A percentile compares a stretch with the other conserved stretches of the same genome.
Conservation (phyloP, 257 asterid species). For the Lantana camara region DNA sequence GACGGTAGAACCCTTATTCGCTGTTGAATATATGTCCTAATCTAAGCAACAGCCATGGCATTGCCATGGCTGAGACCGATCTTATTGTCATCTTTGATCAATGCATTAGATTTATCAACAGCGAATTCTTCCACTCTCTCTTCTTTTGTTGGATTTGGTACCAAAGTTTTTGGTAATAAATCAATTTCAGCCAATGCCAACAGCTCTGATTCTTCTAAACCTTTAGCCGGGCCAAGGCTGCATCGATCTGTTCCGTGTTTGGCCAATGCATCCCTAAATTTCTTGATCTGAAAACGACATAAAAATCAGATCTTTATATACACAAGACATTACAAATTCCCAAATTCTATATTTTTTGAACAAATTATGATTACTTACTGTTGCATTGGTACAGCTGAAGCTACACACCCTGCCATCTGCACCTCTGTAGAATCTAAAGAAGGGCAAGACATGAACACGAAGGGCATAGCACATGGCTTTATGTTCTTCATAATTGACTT, state of each 20-base stretch:
- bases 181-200: conserved; percentile 68
- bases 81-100: conserved; percentile 37
- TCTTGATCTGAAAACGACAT: conserved; percentile 66
- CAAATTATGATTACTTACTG: conserved; percentile 46
- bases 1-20: conserved; percentile 13
- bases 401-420: conserved; percentile 77
- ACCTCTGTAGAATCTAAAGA: conserved; percentile 87
- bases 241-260: conserved; percentile 67
- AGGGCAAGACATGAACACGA: conserved; percentile 80
- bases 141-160: conserved; percentile 24
- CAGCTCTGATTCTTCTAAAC: conserved; percentile 76
- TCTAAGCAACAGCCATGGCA: conserved; percentile 56
- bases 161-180: conserved; percentile 40
- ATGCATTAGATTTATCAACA: conserved; percentile 25
- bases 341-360: too few species aligned
- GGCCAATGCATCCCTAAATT: conserved; percentile 81
- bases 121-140: conserved; percentile 40
- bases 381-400: conserved; percentile 95
- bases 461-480: conserved; percentile 78
- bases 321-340: too few species aligned
- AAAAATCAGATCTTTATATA: neutral
- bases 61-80: conserved; percentile 36
- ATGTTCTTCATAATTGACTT: conserved; percentile 80
- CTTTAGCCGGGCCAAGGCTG: conserved; percentile 68
- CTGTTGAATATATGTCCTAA: conserved; percentile 12